Conservation (phyloP, 2,329 filamentous ascomycete species). For the Penicillium italicum region DNA sequence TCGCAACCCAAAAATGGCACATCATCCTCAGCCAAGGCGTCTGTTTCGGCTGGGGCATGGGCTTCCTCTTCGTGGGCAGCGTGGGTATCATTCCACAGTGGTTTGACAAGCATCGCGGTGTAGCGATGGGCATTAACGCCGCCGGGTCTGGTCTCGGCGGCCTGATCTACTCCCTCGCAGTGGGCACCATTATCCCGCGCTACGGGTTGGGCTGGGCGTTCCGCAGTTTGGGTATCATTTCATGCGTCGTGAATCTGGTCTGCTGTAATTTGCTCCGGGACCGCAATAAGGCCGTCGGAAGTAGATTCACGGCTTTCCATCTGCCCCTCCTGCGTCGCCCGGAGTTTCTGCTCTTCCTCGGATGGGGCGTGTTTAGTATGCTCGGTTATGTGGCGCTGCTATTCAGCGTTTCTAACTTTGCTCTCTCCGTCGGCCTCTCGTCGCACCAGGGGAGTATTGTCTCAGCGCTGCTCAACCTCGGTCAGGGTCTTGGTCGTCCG, state of each 20-base stretch:
- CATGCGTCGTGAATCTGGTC: slow-evolving; percentile 51
- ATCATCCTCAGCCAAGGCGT: slow-evolving; percentile 59
- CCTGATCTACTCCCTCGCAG: slow-evolving; percentile 55
- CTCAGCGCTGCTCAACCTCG: slow-evolving; percentile 61
- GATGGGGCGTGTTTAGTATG: slow-evolving; percentile 60
- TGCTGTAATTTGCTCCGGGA: slow-evolving; percentile 55
- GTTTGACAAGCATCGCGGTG: slow-evolving; percentile 56
- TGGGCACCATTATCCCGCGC: slow-evolving; percentile 55
- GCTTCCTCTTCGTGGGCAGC: slow-evolving; percentile 57
- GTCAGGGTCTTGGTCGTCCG: slow-evolving; percentile 56
- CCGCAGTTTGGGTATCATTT: slow-evolving; percentile 56
- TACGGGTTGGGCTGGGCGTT: slow-evolving; percentile 60
- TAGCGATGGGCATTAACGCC: slow-evolving; percentile 59
- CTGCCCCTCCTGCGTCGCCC: slow-evolving; percentile 50
- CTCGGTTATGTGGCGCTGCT: slow-evolving; percentile 63
- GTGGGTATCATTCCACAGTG: slow-evolving; percentile 59
- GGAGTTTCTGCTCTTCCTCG: slow-evolving; percentile 57
- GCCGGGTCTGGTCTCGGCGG: slow-evolving; percentile 60
- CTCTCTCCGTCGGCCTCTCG: slow-evolving; percentile 55
- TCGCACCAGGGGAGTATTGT: slow-evolving; percentile 59
- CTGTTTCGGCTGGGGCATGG: slow-evolving; percentile 61
- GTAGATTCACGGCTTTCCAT: slow-evolving; percentile 53
- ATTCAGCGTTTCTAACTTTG: slow-evolving; percentile 63
- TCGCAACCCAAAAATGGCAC: slow-evolving; percentile 57
- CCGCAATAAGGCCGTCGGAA: slow-evolving; percentile 55